Evolutionary conservation across 768 basidiomycete genomes (phyloP), one percentile per base, ranked within the genome.

Genomic region (Mycena kentingensis): DNA sequence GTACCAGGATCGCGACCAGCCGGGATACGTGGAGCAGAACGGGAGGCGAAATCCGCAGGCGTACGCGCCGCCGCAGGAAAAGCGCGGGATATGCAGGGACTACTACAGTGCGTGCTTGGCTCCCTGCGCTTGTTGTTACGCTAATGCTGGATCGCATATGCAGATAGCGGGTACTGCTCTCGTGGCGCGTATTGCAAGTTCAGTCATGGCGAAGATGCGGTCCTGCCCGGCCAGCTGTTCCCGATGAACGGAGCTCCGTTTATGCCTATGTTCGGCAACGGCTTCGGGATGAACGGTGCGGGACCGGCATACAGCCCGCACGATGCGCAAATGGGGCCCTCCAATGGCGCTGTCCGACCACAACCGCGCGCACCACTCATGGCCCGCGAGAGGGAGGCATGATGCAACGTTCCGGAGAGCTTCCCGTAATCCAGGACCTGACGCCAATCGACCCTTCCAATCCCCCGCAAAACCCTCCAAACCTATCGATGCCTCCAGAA

Each of bases 121-220:
- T 37, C 22, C 49, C 29, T 32, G 24, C 18, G 32, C 48, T 35
- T 29, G 27, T 42, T 47, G 36, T 57, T 24, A 36, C 35, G 13
- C 36, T 49, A 52, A 49, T 47, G 50, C 18, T 50, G n/a, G n/a
- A n/a, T n/a, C n/a, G n/a, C n/a, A 38, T 54, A 8, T 44, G 7
- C 60, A 98, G 95, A 95, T 65, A 85, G 85, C 52, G 95, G 95
- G 1, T 97, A 86, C 71, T 98, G 95, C 62, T 82, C 90, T 34
- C 84, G 93, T 27, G 95, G 95, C 41, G 85, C 81, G 18, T 79
- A 80, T 54, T 98, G 95, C 78, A 93, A 92, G 65, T 98, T 84
- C 70, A 93, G 90, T 54, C 95, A 98, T 62, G 93, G 90, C 31
- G 90, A 92, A 2, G 91, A 95, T 65, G 89, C 91, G 26, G 83